Conservation (phyloP, 306 rosid genomes). For the Parietaria judaica region DNA sequence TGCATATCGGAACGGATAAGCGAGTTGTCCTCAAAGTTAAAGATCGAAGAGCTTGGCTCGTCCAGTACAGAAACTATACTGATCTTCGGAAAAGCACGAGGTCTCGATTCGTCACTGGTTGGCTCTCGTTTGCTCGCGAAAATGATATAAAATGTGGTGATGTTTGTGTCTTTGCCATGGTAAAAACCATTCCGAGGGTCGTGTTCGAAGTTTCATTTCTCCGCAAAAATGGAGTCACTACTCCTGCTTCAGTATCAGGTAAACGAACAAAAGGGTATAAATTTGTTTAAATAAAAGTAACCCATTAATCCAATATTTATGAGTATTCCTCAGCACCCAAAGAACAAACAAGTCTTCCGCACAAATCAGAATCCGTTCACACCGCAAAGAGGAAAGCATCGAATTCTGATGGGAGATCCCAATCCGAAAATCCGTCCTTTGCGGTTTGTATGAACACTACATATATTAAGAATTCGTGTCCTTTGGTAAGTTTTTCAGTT, state of each 20-base stretch:
- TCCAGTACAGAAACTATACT: not conserved
- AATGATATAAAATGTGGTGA: slow-evolving; percentile 8
- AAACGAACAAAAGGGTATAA: not conserved
- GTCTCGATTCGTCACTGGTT: not conserved
- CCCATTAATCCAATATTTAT: too few species aligned
- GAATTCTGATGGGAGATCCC: too few species aligned
- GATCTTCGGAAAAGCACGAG: too few species aligned
- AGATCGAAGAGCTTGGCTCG: not conserved
- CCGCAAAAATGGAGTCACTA: not conserved
- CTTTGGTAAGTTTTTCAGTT: too few species aligned
- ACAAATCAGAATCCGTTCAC: too few species aligned
- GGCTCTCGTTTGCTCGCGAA: slow-evolving; percentile 2
- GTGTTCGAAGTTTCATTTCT: slow-evolving; percentile 4
- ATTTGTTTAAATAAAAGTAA: too few species aligned
- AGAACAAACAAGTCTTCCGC: too few species aligned
- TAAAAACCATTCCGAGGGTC: not conserved
- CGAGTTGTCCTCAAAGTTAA: not conserved
- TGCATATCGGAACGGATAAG: not conserved
- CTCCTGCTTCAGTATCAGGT: not conserved
- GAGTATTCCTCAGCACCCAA: too few species aligned
- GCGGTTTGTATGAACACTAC: too few species aligned
- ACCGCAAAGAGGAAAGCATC: too few species aligned
- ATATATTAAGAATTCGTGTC: too few species aligned
- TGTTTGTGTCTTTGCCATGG: slow-evolving; percentile 7
- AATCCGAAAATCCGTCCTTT: too few species aligned